These are phyloP conservation scores for Lentinula raphanica DNA, from an alignment of 768 basidiomycete genomes.

Conservation along the genomic window DNA sequence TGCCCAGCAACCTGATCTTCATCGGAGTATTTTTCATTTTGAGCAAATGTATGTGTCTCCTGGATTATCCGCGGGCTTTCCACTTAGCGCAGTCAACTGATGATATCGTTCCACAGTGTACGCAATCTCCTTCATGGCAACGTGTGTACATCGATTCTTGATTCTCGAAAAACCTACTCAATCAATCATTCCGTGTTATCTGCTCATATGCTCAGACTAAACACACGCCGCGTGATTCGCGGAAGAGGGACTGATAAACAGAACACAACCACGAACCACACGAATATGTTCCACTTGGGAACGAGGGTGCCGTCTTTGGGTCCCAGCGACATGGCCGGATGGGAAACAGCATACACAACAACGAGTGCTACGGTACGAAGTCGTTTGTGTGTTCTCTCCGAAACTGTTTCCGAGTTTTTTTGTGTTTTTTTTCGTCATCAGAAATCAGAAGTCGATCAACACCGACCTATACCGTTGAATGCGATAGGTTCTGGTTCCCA, in stretches of 20 bases:
- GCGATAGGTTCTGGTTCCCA: not conserved
- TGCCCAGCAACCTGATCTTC: slow-evolving; percentile 54
- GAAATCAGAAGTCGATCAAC: not conserved
- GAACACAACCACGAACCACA: slow-evolving; percentile 32
- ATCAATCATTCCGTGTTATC: slow-evolving; percentile 1
- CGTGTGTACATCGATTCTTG: slow-evolving; percentile 35
- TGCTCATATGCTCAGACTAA: slow-evolving; percentile 28
- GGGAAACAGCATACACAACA: slow-evolving; percentile 24
- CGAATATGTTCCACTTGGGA: slow-evolving; percentile 47
- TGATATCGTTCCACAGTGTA: slow-evolving; percentile 37
- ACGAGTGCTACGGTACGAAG: not conserved
- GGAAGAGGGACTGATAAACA: slow-evolving; percentile 53
- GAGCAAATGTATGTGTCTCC: slow-evolving; percentile 50
- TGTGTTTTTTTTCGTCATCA: not conserved
- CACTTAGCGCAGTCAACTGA: not conserved
- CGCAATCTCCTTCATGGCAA: slow-evolving; percentile 60
- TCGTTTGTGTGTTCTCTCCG: not conserved
- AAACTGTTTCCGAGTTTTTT: not conserved
- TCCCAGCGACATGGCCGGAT: slow-evolving; percentile 27
- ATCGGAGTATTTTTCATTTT: slow-evolving; percentile 58
- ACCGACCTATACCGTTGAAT: not conserved
- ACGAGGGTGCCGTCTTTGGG: slow-evolving; percentile 35
- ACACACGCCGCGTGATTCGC: slow-evolving; percentile 50
- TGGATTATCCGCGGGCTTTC: not conserved
- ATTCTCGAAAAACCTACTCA: not conserved